Conservation (phyloP, 331 rosid species). For the Pyracantha coccinea region DNA sequence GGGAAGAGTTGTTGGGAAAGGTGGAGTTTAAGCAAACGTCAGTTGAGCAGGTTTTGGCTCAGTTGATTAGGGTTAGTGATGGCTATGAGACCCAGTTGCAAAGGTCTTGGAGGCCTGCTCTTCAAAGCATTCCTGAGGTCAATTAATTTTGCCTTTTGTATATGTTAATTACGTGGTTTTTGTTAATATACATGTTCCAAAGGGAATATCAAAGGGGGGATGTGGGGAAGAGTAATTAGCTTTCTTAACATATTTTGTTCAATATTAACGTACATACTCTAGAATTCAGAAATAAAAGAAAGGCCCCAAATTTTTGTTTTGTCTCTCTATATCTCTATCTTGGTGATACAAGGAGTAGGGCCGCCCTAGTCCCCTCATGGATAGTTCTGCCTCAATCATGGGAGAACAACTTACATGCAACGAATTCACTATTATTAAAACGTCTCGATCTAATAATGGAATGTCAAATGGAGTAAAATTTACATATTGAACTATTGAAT, state of each 20-base stretch:
- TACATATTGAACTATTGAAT: no score
- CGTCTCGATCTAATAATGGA: no score
- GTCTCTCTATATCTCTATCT: background rate
- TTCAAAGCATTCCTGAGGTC: conserved; percentile 70
- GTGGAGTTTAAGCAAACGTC: conserved; percentile 44
- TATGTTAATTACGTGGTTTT: background rate
- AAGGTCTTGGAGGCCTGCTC: conserved; percentile 59
- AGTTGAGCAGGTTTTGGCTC: conserved; percentile 45
- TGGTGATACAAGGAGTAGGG: background rate
- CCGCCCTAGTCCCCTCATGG: background rate
- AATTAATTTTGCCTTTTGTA: conserved; percentile 9
- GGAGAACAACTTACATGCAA: no score
- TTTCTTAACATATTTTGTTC: background rate
- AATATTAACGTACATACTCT: background rate
- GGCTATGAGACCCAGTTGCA: conserved; percentile 29
- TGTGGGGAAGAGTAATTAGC: background rate
- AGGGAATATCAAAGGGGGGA: no score
- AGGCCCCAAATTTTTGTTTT: background rate
- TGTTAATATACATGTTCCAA: no score
- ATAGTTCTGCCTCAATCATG: background rate
- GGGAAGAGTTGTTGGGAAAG: conserved; percentile 46
- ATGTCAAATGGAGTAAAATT: no score
- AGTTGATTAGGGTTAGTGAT: conserved; percentile 28
- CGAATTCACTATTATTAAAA: no score
- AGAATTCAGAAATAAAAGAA: background rate